phyloP scores from a whole-genome alignment of 768 basidiomycete species.

The Termitomyces sp. region DNA sequence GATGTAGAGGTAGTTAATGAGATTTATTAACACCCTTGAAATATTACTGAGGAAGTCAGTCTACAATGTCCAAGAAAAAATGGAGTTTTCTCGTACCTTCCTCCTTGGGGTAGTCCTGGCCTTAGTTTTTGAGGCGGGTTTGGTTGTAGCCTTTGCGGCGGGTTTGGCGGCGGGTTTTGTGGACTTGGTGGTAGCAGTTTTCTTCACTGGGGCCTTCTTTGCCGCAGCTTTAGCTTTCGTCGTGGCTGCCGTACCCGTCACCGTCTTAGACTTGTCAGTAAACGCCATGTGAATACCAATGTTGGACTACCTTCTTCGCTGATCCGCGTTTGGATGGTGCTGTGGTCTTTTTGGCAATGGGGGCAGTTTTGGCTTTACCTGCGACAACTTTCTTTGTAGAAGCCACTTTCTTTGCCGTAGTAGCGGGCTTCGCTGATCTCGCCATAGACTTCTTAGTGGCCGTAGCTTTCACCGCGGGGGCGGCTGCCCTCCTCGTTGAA shows the following conservation, averaged over 20 bases:
- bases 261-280: slow-evolving; percentile 22
- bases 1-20: slow-evolving; percentile 5
- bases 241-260: slow-evolving; percentile 36
- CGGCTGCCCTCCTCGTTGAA: slow-evolving; percentile 13
- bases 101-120: slow-evolving; percentile 28
- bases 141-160: slow-evolving; percentile 20
- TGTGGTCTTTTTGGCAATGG: slow-evolving; percentile 30
- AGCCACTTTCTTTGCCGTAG: slow-evolving; percentile 17
- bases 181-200: slow-evolving; percentile 20
- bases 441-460: slow-evolving; percentile 25
- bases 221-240: slow-evolving; percentile 30
- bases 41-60: background rate
- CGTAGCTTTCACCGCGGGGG: slow-evolving; percentile 19
- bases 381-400: slow-evolving; percentile 30
- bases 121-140: slow-evolving; percentile 19
- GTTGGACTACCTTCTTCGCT: slow-evolving; percentile 31
- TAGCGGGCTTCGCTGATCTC: slow-evolving; percentile 25
- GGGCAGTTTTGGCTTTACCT: slow-evolving; percentile 28
- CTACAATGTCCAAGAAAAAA: background rate
- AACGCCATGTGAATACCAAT: background rate
- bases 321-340: slow-evolving; percentile 29
- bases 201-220: slow-evolving; percentile 20
- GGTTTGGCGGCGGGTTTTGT: slow-evolving; percentile 37
- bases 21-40: background rate
- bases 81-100: slow-evolving; percentile 19